phyloP scores from a whole-genome alignment of 1,284 basidiomycete genomes.

The Puccinia hordei region DNA sequence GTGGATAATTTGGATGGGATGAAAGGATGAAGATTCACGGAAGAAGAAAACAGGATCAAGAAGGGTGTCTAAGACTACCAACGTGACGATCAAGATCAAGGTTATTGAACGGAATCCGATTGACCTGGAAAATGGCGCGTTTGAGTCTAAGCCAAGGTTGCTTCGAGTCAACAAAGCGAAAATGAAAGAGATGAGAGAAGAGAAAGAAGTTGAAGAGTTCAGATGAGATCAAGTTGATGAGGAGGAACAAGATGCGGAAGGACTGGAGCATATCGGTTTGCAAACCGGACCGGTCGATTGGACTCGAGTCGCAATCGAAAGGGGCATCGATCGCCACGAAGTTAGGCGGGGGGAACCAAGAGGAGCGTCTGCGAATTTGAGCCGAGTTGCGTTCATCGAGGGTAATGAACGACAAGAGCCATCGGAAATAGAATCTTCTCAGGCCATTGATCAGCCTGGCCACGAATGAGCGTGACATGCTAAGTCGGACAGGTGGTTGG shows the following conservation, averaged over 20 bases:
- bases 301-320: not conserved
- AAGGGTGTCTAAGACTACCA: slow-evolving; percentile 1
- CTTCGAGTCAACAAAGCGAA: not conserved
- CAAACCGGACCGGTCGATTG: not conserved
- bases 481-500: not conserved
- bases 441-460: not conserved
- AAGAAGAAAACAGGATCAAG: not conserved
- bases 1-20: no score
- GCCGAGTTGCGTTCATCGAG: not conserved
- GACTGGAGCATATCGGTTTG: not conserved
- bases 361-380: not conserved
- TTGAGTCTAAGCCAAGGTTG: not conserved
- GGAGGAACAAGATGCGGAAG: not conserved
- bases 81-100: not conserved
- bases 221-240: not conserved
- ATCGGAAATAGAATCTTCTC: not conserved
- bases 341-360: slow-evolving; percentile 25
- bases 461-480: not conserved
- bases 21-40: no score
- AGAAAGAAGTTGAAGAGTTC: not conserved
- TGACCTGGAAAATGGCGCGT: not conserved
- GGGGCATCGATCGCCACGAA: not conserved
- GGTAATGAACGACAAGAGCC: slow-evolving; percentile 5
- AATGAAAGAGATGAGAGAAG: not conserved
- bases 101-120: not conserved